Evolutionary conservation across 2,329 filamentous ascomycete genomes (phyloP).

Genomic region (Sarocladium brachiariae): DNA sequence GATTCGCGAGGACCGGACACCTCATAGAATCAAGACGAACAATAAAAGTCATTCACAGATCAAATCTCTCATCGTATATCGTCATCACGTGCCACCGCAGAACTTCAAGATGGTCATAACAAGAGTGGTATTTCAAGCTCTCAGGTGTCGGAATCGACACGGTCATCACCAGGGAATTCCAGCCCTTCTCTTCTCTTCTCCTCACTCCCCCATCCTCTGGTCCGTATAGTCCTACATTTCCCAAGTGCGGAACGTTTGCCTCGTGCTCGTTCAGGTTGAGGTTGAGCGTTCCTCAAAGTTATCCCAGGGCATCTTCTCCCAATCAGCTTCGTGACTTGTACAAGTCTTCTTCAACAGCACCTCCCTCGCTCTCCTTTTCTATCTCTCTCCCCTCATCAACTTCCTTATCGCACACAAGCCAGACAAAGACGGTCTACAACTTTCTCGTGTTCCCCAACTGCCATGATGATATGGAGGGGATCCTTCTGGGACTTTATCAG

Average conservation of each 20-base stretch:
- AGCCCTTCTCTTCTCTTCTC: neutral
- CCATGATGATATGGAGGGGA: neutral
- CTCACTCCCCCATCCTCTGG: neutral
- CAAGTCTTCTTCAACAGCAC: too few relatives aligned
- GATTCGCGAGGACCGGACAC: too few relatives aligned
- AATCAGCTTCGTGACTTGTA: too few relatives aligned
- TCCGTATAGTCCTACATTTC: neutral
- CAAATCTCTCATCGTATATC: too few relatives aligned
- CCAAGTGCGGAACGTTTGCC: too few relatives aligned
- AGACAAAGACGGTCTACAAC: too few relatives aligned
- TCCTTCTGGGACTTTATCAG: slow-evolving; percentile 1
- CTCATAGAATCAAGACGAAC: neutral
- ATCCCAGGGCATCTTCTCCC: too few relatives aligned
- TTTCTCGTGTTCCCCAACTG: neutral
- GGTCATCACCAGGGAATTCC: neutral
- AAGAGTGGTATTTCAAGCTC: slow-evolving; percentile 1
- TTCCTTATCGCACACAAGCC: neutral
- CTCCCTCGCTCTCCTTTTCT: too few relatives aligned
- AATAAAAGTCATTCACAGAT: neutral
- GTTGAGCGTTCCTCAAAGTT: too few relatives aligned
- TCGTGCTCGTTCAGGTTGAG: too few relatives aligned
- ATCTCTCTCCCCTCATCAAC: neutral
- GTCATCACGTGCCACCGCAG: too few relatives aligned
- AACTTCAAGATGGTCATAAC: neutral
- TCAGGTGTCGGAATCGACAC: neutral